A percentile compares a stretch with the other conserved stretches of the same genome.
These are phyloP conservation scores for Boletus sp. DNA, from an alignment of 768 basidiomycete species.

Conservation along the genomic window DNA sequence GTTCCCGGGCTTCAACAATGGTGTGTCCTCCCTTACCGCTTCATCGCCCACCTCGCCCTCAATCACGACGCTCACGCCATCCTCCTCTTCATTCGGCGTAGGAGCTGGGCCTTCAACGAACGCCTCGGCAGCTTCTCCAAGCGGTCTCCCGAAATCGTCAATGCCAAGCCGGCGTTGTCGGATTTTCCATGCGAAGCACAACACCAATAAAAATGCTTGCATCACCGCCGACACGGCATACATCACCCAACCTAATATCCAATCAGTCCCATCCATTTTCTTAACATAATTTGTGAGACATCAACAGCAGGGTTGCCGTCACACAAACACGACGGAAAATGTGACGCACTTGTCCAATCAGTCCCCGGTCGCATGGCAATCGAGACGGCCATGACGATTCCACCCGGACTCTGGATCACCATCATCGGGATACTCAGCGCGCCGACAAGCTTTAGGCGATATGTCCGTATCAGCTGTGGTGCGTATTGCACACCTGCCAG, in stretches of 20 bases:
- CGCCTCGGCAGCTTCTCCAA: slow-evolving; percentile 17
- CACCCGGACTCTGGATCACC: slow-evolving; percentile 91
- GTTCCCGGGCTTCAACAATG: slow-evolving; percentile 22
- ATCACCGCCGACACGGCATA: slow-evolving; percentile 81
- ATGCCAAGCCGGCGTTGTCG: slow-evolving; percentile 73
- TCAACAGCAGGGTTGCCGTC: background rate
- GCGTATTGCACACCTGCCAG: slow-evolving; percentile 85
- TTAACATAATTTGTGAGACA: no score
- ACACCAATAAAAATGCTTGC: slow-evolving; percentile 75
- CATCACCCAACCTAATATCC: slow-evolving; percentile 65
- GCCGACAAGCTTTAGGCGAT: slow-evolving; percentile 76
- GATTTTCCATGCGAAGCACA: slow-evolving; percentile 85
- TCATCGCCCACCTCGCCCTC: slow-evolving; percentile 17
- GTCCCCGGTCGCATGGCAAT: slow-evolving; percentile 79
- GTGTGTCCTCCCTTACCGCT: slow-evolving; percentile 16
- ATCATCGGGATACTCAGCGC: slow-evolving; percentile 95
- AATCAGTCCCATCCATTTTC: background rate
- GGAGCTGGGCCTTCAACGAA: background rate
- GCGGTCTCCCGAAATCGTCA: slow-evolving; percentile 84
- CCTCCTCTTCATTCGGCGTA: slow-evolving; percentile 9
- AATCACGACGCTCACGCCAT: slow-evolving; percentile 17
- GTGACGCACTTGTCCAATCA: slow-evolving; percentile 74
- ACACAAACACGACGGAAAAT: background rate
- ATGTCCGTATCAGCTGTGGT: slow-evolving; percentile 85
- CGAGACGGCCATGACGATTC: slow-evolving; percentile 80